phyloP scores from a whole-genome alignment of 2,329 filamentous ascomycete species.

The Penicillium vulpinum region DNA sequence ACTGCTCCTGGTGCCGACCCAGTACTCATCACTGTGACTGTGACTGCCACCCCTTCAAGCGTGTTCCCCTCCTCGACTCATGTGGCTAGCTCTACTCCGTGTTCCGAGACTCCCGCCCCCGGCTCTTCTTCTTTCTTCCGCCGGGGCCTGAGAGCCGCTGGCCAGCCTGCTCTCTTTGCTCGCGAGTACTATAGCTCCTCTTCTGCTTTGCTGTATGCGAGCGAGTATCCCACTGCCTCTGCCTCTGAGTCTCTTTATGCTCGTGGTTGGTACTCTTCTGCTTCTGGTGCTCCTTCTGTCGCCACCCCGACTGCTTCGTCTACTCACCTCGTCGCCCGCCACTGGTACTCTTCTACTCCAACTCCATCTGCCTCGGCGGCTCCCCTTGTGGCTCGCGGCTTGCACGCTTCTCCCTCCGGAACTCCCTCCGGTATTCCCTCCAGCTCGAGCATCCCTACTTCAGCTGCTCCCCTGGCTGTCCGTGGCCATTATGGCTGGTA shows the following conservation, averaged over 20 bases:
- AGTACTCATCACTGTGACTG: constrained; percentile 15
- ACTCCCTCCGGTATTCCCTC: no score
- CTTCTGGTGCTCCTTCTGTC: neutral
- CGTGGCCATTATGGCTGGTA: constrained; percentile 8
- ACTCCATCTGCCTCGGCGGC: neutral
- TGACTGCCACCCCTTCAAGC: constrained; percentile 22
- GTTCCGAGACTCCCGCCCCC: constrained; percentile 2
- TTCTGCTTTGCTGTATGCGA: neutral
- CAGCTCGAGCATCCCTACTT: neutral
- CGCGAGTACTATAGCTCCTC: constrained; percentile 12
- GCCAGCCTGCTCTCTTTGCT: constrained; percentile 16
- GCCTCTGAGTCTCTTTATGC: neutral
- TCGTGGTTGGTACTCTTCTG: constrained; percentile 12
- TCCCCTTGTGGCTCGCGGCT: neutral
- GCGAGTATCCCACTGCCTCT: neutral
- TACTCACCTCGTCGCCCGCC: constrained; percentile 14
- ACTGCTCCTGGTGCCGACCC: constrained; percentile 14
- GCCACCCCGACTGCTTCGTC: constrained; percentile 1
- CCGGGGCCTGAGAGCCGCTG: constrained; percentile 20
- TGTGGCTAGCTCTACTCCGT: constrained; percentile 14
- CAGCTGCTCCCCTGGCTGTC: constrained; percentile 8
- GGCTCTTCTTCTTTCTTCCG: constrained; percentile 18
- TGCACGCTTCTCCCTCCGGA: neutral
- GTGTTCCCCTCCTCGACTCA: constrained; percentile 6
- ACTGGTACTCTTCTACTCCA: neutral